phyloP scores from a whole-genome alignment of 345 rosid genomes.

The Salix exigua region DNA sequence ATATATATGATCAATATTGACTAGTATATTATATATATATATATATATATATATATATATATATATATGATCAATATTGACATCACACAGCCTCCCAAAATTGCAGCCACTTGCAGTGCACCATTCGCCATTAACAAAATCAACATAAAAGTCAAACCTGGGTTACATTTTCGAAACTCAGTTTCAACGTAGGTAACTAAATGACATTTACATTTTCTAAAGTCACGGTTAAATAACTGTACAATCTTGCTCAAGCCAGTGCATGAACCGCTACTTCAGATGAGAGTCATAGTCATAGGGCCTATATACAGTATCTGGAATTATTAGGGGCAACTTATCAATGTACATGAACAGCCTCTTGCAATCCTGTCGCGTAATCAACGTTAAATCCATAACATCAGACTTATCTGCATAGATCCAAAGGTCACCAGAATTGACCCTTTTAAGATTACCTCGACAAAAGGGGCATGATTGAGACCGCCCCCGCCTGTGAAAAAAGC shows the following conservation, averaged over 20 bases:
- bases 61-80: too few species aligned
- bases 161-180: neutral
- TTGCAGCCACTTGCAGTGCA: neutral
- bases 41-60: too few species aligned
- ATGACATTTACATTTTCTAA: neutral
- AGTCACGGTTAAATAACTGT: neutral
- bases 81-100: neutral
- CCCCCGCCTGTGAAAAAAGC: conserved; percentile 46
- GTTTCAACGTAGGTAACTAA: neutral
- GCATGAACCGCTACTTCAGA: conserved; percentile 22
- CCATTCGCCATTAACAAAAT: neutral
- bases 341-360: conserved; percentile 54
- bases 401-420: conserved; percentile 52
- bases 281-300: conserved; percentile 48
- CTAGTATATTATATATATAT: too few species aligned
- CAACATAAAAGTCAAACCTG: neutral
- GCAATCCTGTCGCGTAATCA: conserved; percentile 52
- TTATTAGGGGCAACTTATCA: conserved; percentile 52
- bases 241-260: neutral
- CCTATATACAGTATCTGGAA: conserved; percentile 45
- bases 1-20: too few species aligned
- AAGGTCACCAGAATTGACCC: conserved; percentile 64
- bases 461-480: conserved; percentile 68
- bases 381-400: conserved; percentile 47
- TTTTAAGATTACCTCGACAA: conserved; percentile 58